Evolutionary conservation across 345 rosid species (phyloP), one percentile per base, ranked within the genome.

Genomic region (Microthlaspi erraticum): DNA sequence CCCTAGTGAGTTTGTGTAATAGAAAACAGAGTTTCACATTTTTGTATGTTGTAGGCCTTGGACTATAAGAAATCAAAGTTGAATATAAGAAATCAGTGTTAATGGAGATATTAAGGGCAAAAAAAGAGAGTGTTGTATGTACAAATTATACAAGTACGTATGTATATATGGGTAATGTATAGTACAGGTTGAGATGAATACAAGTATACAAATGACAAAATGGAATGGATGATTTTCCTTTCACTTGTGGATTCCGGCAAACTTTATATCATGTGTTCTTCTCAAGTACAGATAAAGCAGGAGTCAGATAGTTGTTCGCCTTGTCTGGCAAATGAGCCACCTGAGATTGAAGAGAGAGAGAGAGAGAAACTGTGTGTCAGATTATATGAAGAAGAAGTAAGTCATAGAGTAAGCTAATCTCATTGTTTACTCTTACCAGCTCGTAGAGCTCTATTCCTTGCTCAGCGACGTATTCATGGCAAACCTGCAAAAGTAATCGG

Each of bases 281-380:
- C 81, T 93, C 97, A 43, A 93, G 80, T 17, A 89, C 90, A 11
- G 96, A 84, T 23, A 91, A 70, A 13, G 97, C 98, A 8, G 97
- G 97, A 14, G 98, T 86, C 81, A 93, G 80, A 81, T 93, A 93
- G 81, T 91, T 93, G 71, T 93, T 93, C 19, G 98, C 98, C 82
- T 93, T 93, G 78, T 89, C 97, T 0, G 98, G 98, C 73, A 91
- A 77, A 82, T 93, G 99, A 26, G 99, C 97, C 60, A 93, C 96
- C 97, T 91, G 80, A 64, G 41, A 53, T 11, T 11, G 57, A 23
- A 18, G 6, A 49, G 57, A 65, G 14, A 73, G 12, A 66, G 74
- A 38, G 60, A 64, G 43, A 36, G 10, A 61, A 49, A 43, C 12
- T 33, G 9, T 33, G 9, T 16, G 33, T 54, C 52, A 75, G 66